Evolutionary conservation across 768 basidiomycete genomes (phyloP).

Genomic region (Tephrocybe sp.): DNA sequence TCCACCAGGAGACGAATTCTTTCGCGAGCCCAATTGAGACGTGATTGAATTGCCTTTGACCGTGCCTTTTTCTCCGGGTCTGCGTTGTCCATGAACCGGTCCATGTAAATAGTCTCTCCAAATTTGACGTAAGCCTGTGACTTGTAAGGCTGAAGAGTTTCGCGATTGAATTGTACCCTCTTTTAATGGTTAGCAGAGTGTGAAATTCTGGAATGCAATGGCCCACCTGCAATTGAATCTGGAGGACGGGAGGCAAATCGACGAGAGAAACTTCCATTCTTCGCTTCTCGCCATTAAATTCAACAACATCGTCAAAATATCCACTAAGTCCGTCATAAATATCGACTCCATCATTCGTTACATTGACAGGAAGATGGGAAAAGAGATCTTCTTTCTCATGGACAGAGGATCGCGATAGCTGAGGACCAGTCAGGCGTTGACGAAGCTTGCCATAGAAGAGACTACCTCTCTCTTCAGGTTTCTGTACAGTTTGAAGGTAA

Average conservation of each 20-base stretch:
- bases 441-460: conserved; percentile 89
- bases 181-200: conserved; percentile 26
- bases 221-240: conserved; percentile 92
- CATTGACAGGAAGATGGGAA: conserved; percentile 92
- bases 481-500: background rate
- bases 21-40: conserved; percentile 65
- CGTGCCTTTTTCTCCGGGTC: conserved; percentile 68
- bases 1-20: conserved; percentile 67
- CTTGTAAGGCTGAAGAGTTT: conserved; percentile 90
- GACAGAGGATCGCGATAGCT: conserved; percentile 50
- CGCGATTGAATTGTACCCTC: conserved; percentile 94
- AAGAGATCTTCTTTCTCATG: conserved; percentile 92
- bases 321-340: conserved; percentile 91
- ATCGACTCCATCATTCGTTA: conserved; percentile 85
- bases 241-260: conserved; percentile 85
- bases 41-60: conserved; percentile 68
- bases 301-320: conserved; percentile 88
- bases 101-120: conserved; percentile 83
- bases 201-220: conserved; percentile 16
- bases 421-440: conserved; percentile 44
- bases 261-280: conserved; percentile 86
- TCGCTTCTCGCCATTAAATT: conserved; percentile 84
- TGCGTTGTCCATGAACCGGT: conserved; percentile 84
- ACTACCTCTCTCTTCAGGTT: conserved; percentile 23
- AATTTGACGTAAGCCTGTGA: conserved; percentile 95